Evolutionary conservation across 805 yeast genomes (phyloP).

Genomic region (Cyberlindnera japonica): DNA sequence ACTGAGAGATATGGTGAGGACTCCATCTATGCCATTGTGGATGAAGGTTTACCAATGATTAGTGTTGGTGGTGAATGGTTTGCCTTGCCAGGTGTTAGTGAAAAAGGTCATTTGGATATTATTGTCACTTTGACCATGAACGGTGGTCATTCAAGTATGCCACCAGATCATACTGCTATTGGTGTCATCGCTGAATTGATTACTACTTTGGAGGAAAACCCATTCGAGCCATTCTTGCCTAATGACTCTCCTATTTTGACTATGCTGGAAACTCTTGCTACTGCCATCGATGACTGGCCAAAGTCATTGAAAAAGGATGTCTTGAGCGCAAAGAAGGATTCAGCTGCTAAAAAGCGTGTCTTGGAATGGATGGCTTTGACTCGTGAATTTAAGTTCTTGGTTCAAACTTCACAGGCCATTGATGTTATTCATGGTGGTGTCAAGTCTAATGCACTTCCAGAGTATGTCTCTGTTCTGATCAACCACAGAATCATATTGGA

Average conservation of each 20-base stretch:
- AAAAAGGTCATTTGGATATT: slow-evolving; percentile 37
- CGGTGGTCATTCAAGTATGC: slow-evolving; percentile 75
- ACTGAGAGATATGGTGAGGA: slow-evolving; percentile 53
- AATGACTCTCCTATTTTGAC: slow-evolving; percentile 51
- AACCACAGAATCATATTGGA: slow-evolving; percentile 67
- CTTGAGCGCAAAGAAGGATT: slow-evolving; percentile 33
- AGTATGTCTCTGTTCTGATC: slow-evolving; percentile 40
- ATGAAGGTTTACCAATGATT: slow-evolving; percentile 49
- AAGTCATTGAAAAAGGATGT: slow-evolving; percentile 29
- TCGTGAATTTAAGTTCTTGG: slow-evolving; percentile 14
- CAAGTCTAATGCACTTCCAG: slow-evolving; percentile 77
- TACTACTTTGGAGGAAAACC: slow-evolving; percentile 49
- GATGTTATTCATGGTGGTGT: slow-evolving; percentile 59
- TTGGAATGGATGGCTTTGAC: slow-evolving; percentile 22
- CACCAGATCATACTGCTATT: slow-evolving; percentile 72
- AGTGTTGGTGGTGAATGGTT: slow-evolving; percentile 37
- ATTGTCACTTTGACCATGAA: slow-evolving; percentile 49
- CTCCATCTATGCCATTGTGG: slow-evolving; percentile 57
- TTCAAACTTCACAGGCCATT: slow-evolving; percentile 25
- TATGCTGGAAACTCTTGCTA: slow-evolving; percentile 60
- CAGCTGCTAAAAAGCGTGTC: slow-evolving; percentile 36
- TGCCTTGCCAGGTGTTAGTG: slow-evolving; percentile 46
- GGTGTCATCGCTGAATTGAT: slow-evolving; percentile 60
- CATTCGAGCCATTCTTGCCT: slow-evolving; percentile 44
- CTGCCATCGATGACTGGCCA: slow-evolving; percentile 32